Evolutionary conservation across 228 moss, liverwort and hornwort genomes (phyloP).

Genomic region (Sphagnum magellanicum): DNA sequence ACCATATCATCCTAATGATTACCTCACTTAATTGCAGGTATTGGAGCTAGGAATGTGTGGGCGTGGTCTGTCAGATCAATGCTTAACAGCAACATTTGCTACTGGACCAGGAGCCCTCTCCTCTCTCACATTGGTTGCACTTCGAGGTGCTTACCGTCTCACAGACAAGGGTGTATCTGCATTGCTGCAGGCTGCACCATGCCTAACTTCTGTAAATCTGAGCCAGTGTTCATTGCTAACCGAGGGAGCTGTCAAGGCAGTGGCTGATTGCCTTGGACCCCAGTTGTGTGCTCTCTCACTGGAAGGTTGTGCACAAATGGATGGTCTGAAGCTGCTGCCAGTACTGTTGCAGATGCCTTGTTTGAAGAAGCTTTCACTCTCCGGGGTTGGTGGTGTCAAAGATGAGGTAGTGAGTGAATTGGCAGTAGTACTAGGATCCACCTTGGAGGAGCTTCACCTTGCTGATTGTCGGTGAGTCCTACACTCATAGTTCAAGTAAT

Average conservation of each 20-base stretch:
- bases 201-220: conserved; percentile 22
- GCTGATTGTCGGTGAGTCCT: conserved; percentile 18
- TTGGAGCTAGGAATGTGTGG: conserved; percentile 49
- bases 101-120: conserved; percentile 13
- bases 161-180: conserved; percentile 31
- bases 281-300: conserved; percentile 22
- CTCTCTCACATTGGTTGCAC: conserved; percentile 16
- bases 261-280: conserved; percentile 20
- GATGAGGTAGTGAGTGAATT: conserved; percentile 39
- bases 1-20: too few relatives aligned
- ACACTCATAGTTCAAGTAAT: too few relatives aligned
- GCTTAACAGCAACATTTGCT: conserved; percentile 17
- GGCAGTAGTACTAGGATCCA: conserved; percentile 17
- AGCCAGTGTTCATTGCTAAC: conserved; percentile 33
- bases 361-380: conserved; percentile 28
- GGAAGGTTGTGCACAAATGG: conserved; percentile 26
- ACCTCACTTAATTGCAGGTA: conserved; percentile 9
- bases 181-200: conserved; percentile 15
- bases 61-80: conserved; percentile 27
- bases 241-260: conserved; percentile 16
- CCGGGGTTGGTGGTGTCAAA: conserved; percentile 25
- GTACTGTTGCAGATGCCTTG: conserved; percentile 27
- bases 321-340: conserved; percentile 30
- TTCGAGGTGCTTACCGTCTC: conserved; percentile 44
- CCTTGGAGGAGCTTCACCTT: conserved; percentile 28